Conservation (phyloP, 73 alveolate species). For the Blepharisma stoltei region DNA sequence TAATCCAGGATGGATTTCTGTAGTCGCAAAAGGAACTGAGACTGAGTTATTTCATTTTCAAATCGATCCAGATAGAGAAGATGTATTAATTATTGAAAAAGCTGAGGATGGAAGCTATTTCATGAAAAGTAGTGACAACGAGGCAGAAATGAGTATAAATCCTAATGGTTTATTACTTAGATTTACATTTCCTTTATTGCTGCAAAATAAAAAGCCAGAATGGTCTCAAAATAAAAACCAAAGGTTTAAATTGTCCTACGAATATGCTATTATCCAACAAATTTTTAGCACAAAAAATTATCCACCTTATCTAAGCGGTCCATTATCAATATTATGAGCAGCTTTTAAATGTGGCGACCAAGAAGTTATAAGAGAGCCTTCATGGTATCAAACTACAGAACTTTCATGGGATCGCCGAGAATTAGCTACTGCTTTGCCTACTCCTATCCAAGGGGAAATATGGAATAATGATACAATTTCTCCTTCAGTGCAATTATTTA, state of each 20-base stretch:
- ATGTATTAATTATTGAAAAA: neutral
- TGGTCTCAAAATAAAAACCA: neutral
- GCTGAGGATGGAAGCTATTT: neutral
- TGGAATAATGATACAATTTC: neutral
- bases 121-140: neutral
- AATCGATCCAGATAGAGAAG: neutral
- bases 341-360: neutral
- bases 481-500: slow-evolving; percentile 18
- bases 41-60: neutral
- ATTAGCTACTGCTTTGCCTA: neutral
- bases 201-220: slow-evolving; percentile 8
- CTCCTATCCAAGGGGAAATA: neutral
- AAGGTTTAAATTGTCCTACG: neutral
- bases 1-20: neutral
- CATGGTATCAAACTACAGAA: neutral
- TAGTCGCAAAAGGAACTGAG: neutral
- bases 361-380: neutral
- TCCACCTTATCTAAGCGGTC: neutral
- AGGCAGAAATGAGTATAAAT: neutral
- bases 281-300: neutral
- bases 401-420: neutral
- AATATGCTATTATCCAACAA: neutral
- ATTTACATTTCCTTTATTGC: neutral
- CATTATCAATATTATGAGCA: neutral
- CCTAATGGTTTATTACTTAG: neutral